Base-by-base conservation (phyloP, 495 filamentous ascomycete species). In the Neurospora sp. region DNA sequence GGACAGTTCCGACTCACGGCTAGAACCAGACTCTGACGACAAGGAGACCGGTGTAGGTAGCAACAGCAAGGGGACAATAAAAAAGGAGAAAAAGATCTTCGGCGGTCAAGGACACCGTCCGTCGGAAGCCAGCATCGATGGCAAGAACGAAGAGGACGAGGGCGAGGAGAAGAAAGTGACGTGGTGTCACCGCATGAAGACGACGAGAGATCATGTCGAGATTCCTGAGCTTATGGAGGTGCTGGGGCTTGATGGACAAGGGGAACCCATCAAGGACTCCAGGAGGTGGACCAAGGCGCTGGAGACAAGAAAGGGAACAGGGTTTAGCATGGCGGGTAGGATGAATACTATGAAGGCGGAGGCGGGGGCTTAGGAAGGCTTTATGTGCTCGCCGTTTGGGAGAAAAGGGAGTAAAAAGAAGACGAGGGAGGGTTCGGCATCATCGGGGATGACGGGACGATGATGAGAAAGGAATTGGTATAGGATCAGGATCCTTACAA, bases 151-250 rank as follows among this genome's bases (percentile, higher is more conserved):
- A 39, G 76, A 70, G 3, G 69, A 72, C 6, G 75, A 76, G 4
- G 77, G 73, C 16, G 74, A 86, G 75, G 86, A 87, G 53, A 90
- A 89, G 77, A 78, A 81, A 61, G 87, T 92, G 1, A 87, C 87
- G 3, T 97, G 94, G 93, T 94, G 91, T 76, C 91, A 94, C 81
- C 86, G 94, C 3, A 97, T 97, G 93, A 82, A 83, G 75, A 92
- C 87, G 70, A 94, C 92, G 37, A 79, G 93, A 47, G 92, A 94
- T 76, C 94, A 97, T 76, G 85, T 87, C 1, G 92, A 93, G 84
- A 81, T 96, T 0, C 78, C 84, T 1, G 87, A 89, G 71, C 72
- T 94, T 47, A 84, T 87, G 80, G 81, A 85, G 78, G 80, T 93
- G 47, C 78, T 94, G 39, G 90, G 89, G 3, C 72, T 92, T 35